phyloP scores from a whole-genome alignment of 805 yeast species.

The Starmerella sirachaensis region DNA sequence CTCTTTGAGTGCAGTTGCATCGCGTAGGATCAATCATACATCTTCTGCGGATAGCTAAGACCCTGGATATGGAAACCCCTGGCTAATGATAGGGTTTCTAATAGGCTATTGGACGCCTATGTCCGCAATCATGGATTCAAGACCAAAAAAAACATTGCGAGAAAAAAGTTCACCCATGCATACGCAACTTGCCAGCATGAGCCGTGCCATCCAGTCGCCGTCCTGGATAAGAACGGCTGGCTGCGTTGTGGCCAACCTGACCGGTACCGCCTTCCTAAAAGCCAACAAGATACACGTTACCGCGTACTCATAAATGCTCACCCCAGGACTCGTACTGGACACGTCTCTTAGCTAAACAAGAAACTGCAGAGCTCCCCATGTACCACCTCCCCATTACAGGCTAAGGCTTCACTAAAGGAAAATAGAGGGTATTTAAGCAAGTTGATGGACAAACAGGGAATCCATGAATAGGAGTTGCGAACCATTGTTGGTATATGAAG shows the following conservation, averaged over 20 bases:
- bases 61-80: not conserved
- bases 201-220: slow-evolving; percentile 28
- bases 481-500: too few species aligned
- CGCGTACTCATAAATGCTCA: slow-evolving; percentile 19
- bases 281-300: slow-evolving; percentile 19
- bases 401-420: too few species aligned
- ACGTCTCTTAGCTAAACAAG: slow-evolving; percentile 19
- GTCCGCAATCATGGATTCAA: not conserved
- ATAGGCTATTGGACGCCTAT: not conserved
- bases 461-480: too few species aligned
- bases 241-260: slow-evolving; percentile 28
- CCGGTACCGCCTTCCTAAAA: slow-evolving; percentile 24
- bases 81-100: not conserved
- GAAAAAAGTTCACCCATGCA: slow-evolving; percentile 7
- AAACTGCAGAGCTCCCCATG: slow-evolving; percentile 13
- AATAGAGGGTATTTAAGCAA: too few species aligned
- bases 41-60: too few species aligned
- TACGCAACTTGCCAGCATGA: slow-evolving; percentile 10
- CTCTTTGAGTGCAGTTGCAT: too few species aligned
- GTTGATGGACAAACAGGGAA: too few species aligned
- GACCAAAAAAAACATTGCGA: not conserved
- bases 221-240: slow-evolving; percentile 23
- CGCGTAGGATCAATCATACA: too few species aligned
- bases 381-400: slow-evolving; percentile 27
- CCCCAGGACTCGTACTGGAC: slow-evolving; percentile 28